These are phyloP conservation scores for Ampelomyces quisqualis DNA, from an alignment of 2,329 filamentous ascomycete species.

Conservation along the genomic window DNA sequence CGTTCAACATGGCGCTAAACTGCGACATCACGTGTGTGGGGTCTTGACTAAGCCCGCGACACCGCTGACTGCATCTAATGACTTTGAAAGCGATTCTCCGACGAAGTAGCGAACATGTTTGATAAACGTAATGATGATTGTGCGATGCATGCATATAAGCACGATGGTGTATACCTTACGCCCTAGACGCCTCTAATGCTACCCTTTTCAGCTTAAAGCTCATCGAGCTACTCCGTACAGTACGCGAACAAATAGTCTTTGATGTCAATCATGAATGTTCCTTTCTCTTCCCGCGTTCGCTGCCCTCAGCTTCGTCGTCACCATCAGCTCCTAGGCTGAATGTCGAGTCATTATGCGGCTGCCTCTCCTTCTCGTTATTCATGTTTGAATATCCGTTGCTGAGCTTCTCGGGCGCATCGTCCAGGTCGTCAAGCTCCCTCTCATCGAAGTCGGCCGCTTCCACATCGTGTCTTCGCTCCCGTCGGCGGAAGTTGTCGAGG, in stretches of 20 bases:
- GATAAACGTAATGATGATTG: neutral
- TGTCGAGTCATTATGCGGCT: conserved; percentile 41
- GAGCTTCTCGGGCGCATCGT: conserved; percentile 30
- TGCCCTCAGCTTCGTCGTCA: conserved; percentile 39
- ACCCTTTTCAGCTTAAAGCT: conserved; percentile 6
- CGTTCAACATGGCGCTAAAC: conserved; percentile 13
- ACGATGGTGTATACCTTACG: conserved; percentile 1
- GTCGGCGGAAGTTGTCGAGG: conserved; percentile 51
- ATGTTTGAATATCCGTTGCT: conserved; percentile 28
- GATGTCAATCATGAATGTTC: conserved; percentile 23
- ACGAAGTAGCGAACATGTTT: neutral
- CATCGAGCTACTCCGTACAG: neutral
- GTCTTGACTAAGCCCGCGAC: too few relatives aligned
- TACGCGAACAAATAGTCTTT: neutral
- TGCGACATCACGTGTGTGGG: conserved; percentile 12
- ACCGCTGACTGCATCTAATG: too few relatives aligned
- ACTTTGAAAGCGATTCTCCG: neutral
- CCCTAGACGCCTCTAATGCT: conserved; percentile 17
- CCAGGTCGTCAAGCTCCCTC: conserved; percentile 59
- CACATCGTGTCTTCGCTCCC: conserved; percentile 51
- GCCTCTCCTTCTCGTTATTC: conserved; percentile 30
- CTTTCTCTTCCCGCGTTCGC: conserved; percentile 34
- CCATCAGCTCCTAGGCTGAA: conserved; percentile 54
- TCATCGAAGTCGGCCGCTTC: conserved; percentile 65
- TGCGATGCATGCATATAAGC: too few relatives aligned